phyloP scores from a whole-genome alignment of 345 rosid species.

The Heritiera littoralis region DNA sequence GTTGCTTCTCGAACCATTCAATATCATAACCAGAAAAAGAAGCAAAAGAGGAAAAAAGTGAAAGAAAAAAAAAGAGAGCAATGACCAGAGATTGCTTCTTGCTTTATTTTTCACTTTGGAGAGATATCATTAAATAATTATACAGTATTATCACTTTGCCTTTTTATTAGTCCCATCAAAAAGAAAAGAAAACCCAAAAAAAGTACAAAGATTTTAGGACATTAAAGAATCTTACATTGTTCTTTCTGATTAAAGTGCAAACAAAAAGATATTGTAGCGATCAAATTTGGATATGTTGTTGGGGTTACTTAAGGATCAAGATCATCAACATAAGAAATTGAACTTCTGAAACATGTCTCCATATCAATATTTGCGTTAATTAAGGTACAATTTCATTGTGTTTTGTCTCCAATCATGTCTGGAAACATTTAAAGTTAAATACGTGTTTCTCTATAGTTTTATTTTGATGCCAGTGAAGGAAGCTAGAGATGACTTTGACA shows the following conservation, averaged over 20 bases:
- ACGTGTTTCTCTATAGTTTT: neutral
- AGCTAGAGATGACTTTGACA: neutral
- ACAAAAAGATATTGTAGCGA: neutral
- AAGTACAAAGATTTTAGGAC: neutral
- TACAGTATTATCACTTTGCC: neutral
- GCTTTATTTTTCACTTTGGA: conserved; percentile 37
- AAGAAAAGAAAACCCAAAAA: neutral
- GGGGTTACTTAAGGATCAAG: neutral
- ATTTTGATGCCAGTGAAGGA: neutral
- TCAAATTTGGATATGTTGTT: neutral
- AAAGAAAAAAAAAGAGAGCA: conserved; percentile 32
- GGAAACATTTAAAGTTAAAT: neutral
- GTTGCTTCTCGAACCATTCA: conserved; percentile 64
- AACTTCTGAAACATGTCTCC: neutral
- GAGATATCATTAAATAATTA: conserved; percentile 22
- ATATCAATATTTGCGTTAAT: neutral
- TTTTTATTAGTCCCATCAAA: neutral
- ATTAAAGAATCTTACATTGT: neutral
- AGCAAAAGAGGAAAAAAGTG: neutral
- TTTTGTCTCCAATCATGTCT: neutral
- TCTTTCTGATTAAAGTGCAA: neutral
- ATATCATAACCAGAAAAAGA: conserved; percentile 37
- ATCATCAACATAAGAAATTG: neutral
- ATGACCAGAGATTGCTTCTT: conserved; percentile 27
- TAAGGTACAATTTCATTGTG: neutral